Base-by-base conservation (phyloP, 169 alveolate genomes). In the Eimeria maxima region DNA sequence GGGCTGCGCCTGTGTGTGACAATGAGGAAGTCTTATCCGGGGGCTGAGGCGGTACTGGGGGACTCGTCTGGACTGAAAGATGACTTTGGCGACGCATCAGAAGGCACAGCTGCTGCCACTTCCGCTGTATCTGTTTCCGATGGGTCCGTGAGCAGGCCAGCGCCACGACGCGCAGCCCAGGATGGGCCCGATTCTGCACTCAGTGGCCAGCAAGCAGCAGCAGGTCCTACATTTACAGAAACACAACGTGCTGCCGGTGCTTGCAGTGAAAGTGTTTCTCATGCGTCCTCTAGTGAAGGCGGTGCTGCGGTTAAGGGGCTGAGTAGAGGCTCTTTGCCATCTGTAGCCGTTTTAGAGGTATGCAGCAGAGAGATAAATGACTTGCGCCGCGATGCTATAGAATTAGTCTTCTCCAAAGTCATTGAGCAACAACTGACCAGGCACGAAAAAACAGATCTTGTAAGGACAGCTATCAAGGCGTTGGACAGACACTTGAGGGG, bases 401-500 rank as follows among this genome's bases (percentile, higher is more conserved):
- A 78, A 27, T 10, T 50, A 83, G 95, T 91, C 38, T 91, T 91
- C 47, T 63, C 86, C 24, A 80, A 91, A 76, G 86, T 65, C 83
- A 38, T 91, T 20, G 63, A 65, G 45, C 57, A 76, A 57, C 86
- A 91, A 38, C 81, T 80, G n/a, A 14, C 57, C 20, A 84, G 14
- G 55, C 44, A 33, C 60, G 93, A 57, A 18, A 73, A 42, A n/a
- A 27, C 90, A 18, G 86, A 50, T 47, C 42, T 76, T 53, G 81
- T 91, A 38, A 67, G 74, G 38, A 53, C 80, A 74, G 95, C 95
- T 73, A 38, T 91, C 20, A 91, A 76, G 50, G 86, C 87, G 22
- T 73, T 91, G 65, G 95, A 91, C 81, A 29, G 95, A 27, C 90
- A 91, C 95, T 4, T 91, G 67, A 33, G 67, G 78, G 74, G 45